Base-by-base conservation (phyloP, 495 filamentous ascomycete species). In the Hyphodiscus hymeniophilus region DNA sequence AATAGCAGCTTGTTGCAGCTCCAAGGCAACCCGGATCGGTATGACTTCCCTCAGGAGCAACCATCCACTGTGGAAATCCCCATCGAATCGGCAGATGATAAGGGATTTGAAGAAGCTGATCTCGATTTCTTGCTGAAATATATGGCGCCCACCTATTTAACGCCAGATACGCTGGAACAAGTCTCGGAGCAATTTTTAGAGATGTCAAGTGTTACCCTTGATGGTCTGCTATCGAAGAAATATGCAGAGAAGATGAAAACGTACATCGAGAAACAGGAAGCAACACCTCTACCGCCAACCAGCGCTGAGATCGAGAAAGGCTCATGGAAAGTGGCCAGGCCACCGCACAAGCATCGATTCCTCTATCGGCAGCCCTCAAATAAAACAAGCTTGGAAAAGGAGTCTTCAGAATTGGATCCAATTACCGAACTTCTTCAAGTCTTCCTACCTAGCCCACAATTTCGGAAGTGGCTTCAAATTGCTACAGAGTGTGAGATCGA, bases 311-410 rank as follows among this genome's bases (percentile, higher is more conserved):
- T 87, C 45, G 74, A 85, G 51, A 71, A 74, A 3, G 60, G 65
- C n/a, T 67, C 70, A 7, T 91, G 85, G 85, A 76, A 75, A 33
- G 82, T 92, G 12, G 86, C 92, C 17, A 73, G 80, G 12, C 92
- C 92, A 26, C 92, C 92, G 2, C 90, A 97, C 66, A 99, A 97
- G 65, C 89, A 95, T 56, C 87, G 89, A 3, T 99, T 83, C 66
- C 66, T 94, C 10, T 99, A 87, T 65, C 76, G 86, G 33, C 78
- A 89, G 45, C 55, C 67, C 11, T 50, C 51, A 1, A 39, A 52
- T 4, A 24, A 46, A 12, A 41, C 35, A 12, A 30, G 39, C 16
- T 48, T 55, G 6, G 42, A 59, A 3, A 61, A 68, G 1, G 28
- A 56, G 5, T 63, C 66, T 30, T 57, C 38, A 45, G 36, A 47